Base-by-base conservation (phyloP, 768 basidiomycete species). In the Botryobasidium botryosum region DNA sequence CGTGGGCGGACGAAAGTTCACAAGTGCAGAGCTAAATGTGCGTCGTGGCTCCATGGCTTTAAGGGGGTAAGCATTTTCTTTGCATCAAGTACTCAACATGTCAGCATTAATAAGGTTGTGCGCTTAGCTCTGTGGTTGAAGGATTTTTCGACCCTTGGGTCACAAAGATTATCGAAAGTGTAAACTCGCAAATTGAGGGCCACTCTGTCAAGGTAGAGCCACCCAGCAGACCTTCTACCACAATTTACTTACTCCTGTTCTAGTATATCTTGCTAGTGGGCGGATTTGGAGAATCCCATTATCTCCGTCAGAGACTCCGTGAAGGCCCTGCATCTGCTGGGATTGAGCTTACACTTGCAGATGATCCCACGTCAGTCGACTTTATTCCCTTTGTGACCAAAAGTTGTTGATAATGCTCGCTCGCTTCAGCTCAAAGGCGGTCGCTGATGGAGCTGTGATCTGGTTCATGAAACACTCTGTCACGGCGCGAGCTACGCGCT, bases 381-480 rank as follows among this genome's bases (percentile, higher is more conserved):
- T n/a, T n/a, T n/a, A n/a, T n/a, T n/a, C n/a, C n/a, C n/a, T n/a
- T n/a, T n/a, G n/a, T n/a, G n/a, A n/a, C n/a, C 29, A 13, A 42
- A n/a, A 10, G 13, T 13, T 13, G 8, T 42, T 28, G 15, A 1
- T 10, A 42, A 29, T 1, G 12, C 24, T 25, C n/a, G n/a, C n/a
- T 42, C 28, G 8, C 2, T 21, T 10, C 27, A 84, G 81, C 12
- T 84, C 83, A 15, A 86, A 86, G 59, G 82, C 83, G 3, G 81
- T 84, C 5, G 80, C 83, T 25, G 80, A 86, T 50, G 82, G 83
- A 21, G 80, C 81, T 1, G 72, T 85, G 50, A 80, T 80, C 26
- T 86, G 84, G 59, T 84, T 82, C 59, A 79, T 77, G 51, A 82
- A 84, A 53, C 83, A 83, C 50, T 77, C 83, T 52, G 83, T 86